Base-by-base conservation (phyloP, 805 yeast genomes). In the Schwanniomyces vanrijiae region DNA sequence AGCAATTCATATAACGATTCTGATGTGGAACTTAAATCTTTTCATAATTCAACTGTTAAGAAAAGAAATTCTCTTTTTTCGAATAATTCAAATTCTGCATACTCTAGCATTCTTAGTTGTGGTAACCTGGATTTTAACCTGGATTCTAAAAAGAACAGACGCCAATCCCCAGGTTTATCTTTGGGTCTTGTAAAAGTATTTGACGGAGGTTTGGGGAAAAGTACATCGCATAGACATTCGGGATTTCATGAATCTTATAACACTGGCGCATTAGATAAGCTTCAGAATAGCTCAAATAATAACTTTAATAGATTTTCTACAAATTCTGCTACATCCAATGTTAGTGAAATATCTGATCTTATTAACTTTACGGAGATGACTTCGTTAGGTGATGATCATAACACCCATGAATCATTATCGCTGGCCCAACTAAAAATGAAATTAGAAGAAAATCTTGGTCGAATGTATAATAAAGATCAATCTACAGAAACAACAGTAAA, bases 241-340 rank as follows among this genome's bases (percentile, higher is more conserved):
- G 43, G 39, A 7, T 26, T 26, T 26, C 60, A 56, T 40, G 74
- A 65, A 29, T 54, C 69, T 4, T 71, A 61, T 51, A 69, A 72
- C 45, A 69, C 64, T 51, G 52, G 60, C 3, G 62, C 77, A 3
- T 55, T 71, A 7, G 76, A 72, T 35, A 47, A 20, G 19, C 24
- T 37, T 20, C 51, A 8, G 47, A 55, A 46, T 22, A 54, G 44
- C 34, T 40, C 45, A 20, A 38, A 53, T 22, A 56, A 54, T 29
- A 55, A 50, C 26, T 76, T 77, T 14, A 84, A 80, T 47, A 77
- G 84, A 40, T 82, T 78, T 48, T 80, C 88, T 7, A 51, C 70
- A 71, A 78, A 42, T 59, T 86, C 61, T 46, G 73, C 50, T 71
- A 77, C 55, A 64, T 86, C 66, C 47, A 87, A 49, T 56, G 62